phyloP scores from a whole-genome alignment of 345 rosid species.

The Citrus glauca region DNA sequence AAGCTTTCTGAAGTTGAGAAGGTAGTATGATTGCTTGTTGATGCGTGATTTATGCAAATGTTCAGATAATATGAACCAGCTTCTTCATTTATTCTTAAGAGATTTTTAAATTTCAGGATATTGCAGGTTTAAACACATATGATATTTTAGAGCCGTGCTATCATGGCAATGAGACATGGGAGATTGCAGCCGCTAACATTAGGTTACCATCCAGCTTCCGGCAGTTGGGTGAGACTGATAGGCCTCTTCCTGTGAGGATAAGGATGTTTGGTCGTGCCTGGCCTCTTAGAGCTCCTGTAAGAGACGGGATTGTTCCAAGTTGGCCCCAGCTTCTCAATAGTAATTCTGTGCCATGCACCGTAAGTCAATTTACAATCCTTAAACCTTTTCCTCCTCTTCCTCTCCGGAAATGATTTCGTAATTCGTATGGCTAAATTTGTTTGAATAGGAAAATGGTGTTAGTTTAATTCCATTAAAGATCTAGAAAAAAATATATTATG shows the following conservation, averaged over 20 bases:
- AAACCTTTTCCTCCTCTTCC: neutral
- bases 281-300: slow-evolving; percentile 82
- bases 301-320: slow-evolving; percentile 74
- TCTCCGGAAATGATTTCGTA: neutral
- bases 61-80: neutral
- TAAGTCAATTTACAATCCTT: slow-evolving; percentile 30
- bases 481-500: neutral
- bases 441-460: neutral
- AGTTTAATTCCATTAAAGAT: neutral
- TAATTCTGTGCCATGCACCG: slow-evolving; percentile 50
- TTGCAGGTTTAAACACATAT: slow-evolving; percentile 59
- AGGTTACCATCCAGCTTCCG: slow-evolving; percentile 71
- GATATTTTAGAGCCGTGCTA: slow-evolving; percentile 88
- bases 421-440: neutral
- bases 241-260: slow-evolving; percentile 61
- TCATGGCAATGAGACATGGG: slow-evolving; percentile 26
- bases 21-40: slow-evolving; percentile 30
- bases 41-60: neutral
- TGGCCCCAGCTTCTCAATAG: slow-evolving; percentile 73
- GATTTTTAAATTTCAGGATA: slow-evolving; percentile 33
- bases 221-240: slow-evolving; percentile 54
- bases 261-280: slow-evolving; percentile 95
- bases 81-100: slow-evolving; percentile 5
- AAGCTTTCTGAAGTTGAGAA: slow-evolving; percentile 46
- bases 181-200: slow-evolving; percentile 9